Conservation (phyloP, 73 alveolate species). For the Uronychia binucleata region DNA sequence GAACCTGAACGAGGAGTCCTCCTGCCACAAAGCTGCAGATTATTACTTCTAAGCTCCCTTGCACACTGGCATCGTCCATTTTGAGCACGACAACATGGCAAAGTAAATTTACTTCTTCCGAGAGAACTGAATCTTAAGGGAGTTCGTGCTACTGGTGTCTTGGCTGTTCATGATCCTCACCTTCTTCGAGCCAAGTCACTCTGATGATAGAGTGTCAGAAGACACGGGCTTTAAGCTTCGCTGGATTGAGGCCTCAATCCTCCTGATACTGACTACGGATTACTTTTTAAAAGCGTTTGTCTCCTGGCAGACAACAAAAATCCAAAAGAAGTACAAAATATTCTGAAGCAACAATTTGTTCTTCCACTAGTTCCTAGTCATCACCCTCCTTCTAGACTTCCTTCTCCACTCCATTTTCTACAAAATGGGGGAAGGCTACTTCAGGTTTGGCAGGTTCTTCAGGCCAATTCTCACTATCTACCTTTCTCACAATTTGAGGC, state of each 20-base stretch:
- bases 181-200: slow-evolving; percentile 27
- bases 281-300: background rate
- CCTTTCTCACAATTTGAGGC: slow-evolving; percentile 9
- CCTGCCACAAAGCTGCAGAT: background rate
- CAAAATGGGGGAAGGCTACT: background rate
- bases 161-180: slow-evolving; percentile 23
- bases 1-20: background rate
- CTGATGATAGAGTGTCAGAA: background rate
- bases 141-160: background rate
- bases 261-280: background rate
- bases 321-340: background rate
- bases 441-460: slow-evolving; percentile 17
- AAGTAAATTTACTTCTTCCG: slow-evolving; percentile 9
- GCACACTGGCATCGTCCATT: background rate
- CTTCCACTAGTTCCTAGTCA: background rate
- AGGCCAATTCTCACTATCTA: slow-evolving; percentile 18
- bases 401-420: background rate
- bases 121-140: background rate
- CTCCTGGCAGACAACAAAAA: background rate
- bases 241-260: background rate
- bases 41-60: background rate
- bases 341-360: background rate
- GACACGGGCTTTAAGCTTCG: background rate
- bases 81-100: background rate
- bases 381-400: background rate